Percentiles rank a stretch among this genome's conserved stretches.
Evolutionary conservation across 1,139 yeast species (phyloP).

Genomic region (Suhomyces panamericanus): DNA sequence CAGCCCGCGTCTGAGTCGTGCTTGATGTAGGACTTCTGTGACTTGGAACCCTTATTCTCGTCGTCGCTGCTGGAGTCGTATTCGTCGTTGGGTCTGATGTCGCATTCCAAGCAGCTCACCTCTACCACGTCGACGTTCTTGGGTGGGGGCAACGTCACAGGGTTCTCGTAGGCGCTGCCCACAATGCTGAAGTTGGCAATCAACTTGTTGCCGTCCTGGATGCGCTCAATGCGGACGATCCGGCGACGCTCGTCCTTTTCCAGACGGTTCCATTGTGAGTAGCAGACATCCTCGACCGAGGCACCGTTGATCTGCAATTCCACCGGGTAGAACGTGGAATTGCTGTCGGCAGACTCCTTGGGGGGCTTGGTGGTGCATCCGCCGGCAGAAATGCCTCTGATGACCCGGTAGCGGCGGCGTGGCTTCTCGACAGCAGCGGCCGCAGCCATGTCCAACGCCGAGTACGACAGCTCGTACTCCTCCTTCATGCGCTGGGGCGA

Average conservation of each 20-base stretch:
- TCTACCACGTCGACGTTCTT: constrained; percentile 53
- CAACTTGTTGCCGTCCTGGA: constrained; percentile 49
- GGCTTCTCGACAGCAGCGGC: constrained; percentile 7
- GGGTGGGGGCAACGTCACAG: constrained; percentile 37
- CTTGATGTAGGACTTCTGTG: constrained; percentile 11
- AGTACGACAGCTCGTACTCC: constrained; percentile 4
- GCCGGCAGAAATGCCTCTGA: constrained; percentile 61
- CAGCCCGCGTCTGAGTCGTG: constrained; percentile 19
- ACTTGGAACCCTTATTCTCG: constrained; percentile 9
- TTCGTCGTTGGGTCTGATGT: constrained; percentile 34
- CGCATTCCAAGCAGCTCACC: constrained; percentile 57
- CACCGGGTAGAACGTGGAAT: constrained; percentile 45
- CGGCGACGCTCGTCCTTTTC: constrained; percentile 55
- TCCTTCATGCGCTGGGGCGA: constrained; percentile 10
- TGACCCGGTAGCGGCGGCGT: constrained; percentile 40
- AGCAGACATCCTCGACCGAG: constrained; percentile 46
- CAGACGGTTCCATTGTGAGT: constrained; percentile 47
- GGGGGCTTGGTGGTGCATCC: constrained; percentile 61
- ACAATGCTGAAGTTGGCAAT: constrained; percentile 51
- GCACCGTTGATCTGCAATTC: constrained; percentile 47
- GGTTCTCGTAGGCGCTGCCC: constrained; percentile 52
- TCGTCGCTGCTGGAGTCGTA: constrained; percentile 24
- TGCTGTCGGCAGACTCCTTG: constrained; percentile 35
- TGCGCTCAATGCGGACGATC: constrained; percentile 57
- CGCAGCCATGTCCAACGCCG: constrained; percentile 7